phyloP scores from a whole-genome alignment of 192 early-diverging fungal species.

The Podila epicladia region DNA sequence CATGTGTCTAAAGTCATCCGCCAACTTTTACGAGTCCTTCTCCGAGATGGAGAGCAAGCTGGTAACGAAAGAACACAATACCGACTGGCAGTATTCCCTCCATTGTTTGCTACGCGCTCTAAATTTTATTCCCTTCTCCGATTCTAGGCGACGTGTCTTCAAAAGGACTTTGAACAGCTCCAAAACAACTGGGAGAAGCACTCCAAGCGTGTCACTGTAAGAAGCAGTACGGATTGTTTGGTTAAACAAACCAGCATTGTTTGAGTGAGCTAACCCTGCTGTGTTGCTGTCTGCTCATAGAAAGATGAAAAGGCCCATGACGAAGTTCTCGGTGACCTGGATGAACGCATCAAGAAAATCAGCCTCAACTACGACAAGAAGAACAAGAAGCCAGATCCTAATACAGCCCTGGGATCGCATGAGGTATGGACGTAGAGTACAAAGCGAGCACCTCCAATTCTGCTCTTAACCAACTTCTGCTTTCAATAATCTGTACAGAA shows the following conservation, averaged over 20 bases:
- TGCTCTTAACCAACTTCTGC: background rate
- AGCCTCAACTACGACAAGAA: conserved; percentile 55
- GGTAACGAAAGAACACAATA: conserved; percentile 13
- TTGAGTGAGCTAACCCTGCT: too few relatives aligned
- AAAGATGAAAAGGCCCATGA: conserved; percentile 55
- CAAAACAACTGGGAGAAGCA: conserved; percentile 54
- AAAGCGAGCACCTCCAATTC: too few relatives aligned
- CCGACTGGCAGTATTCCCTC: background rate
- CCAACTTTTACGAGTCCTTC: conserved; percentile 56
- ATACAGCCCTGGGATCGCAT: conserved; percentile 46
- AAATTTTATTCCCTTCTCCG: background rate
- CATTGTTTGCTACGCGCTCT: too few relatives aligned
- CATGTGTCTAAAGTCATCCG: conserved; percentile 57
- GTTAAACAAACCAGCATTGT: background rate
- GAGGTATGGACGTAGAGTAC: conserved; percentile 22
- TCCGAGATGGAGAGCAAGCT: conserved; percentile 52
- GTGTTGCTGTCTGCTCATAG: conserved; percentile 9
- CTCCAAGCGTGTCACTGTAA: conserved; percentile 47
- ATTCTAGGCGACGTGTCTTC: conserved; percentile 44
- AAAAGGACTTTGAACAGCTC: conserved; percentile 54
- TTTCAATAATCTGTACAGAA: conserved; percentile 17
- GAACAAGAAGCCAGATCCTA: conserved; percentile 49
- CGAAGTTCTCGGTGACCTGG: conserved; percentile 48
- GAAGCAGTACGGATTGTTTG: background rate
- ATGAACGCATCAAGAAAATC: conserved; percentile 52